Evolutionary conservation across 768 basidiomycete species (phyloP).

Genomic region (Solioccasus polychromus): DNA sequence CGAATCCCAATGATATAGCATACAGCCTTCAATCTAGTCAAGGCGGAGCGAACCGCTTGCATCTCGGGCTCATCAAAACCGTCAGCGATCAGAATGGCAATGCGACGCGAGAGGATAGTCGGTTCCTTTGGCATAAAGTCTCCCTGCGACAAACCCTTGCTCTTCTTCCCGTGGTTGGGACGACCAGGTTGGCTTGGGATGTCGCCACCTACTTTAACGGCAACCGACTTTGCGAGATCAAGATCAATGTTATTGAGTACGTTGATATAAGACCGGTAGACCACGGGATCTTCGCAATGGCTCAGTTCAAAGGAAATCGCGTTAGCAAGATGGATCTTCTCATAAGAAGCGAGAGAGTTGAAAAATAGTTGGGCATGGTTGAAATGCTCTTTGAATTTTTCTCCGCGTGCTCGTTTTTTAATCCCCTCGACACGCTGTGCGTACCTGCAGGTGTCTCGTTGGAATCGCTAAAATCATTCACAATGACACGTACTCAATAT

Average conservation of each 20-base stretch:
- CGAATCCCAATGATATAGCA: constrained; percentile 69
- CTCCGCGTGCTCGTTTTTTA: constrained; percentile 59
- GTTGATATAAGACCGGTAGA: constrained; percentile 66
- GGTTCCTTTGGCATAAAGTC: constrained; percentile 53
- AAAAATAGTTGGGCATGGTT: constrained; percentile 77
- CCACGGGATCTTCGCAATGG: constrained; percentile 73
- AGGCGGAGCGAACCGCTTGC: constrained; percentile 50
- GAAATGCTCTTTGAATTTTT: constrained; percentile 77
- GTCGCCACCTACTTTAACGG: constrained; percentile 58
- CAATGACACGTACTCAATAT: constrained; percentile 46
- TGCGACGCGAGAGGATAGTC: constrained; percentile 62
- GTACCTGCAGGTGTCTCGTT: constrained; percentile 34
- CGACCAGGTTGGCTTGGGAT: constrained; percentile 51
- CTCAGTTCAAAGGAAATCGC: constrained; percentile 83
- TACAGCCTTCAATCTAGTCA: constrained; percentile 53
- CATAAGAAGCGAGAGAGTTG: constrained; percentile 70
- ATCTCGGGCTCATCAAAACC: constrained; percentile 67
- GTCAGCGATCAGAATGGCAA: constrained; percentile 75
- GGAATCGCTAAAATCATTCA: neutral
- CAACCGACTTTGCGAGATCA: constrained; percentile 68
- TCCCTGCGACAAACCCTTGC: constrained; percentile 56
- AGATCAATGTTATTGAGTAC: constrained; percentile 72
- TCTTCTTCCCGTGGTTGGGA: constrained; percentile 56
- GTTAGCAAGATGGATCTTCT: constrained; percentile 66
- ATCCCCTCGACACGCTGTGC: constrained; percentile 50